Evolutionary conservation across 306 rosid genomes (phyloP).

Genomic region (Cercis canadensis): DNA sequence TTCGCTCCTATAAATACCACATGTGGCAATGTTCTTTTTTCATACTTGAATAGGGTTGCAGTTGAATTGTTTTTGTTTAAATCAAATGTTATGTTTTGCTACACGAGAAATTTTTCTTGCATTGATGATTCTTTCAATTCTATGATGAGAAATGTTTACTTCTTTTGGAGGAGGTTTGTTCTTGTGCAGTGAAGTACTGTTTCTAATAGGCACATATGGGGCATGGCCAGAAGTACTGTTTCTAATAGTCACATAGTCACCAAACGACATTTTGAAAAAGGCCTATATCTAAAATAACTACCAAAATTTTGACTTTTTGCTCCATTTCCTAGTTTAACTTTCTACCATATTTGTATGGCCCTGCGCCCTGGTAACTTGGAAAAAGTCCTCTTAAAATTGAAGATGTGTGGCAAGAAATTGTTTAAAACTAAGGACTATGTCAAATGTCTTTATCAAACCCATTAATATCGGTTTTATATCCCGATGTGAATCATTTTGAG

Average conservation of each 20-base stretch:
- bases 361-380: neutral
- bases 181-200: neutral
- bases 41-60: neutral
- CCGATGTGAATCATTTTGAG: too few species aligned
- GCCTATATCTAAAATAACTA: slow-evolving; percentile 7
- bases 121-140: slow-evolving; percentile 9
- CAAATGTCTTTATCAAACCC: too few species aligned
- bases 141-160: slow-evolving; percentile 10
- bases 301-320: neutral
- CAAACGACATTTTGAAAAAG: slow-evolving; percentile 4
- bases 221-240: slow-evolving; percentile 27
- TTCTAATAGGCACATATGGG: neutral
- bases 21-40: neutral
- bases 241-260: too few species aligned
- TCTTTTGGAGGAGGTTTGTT: slow-evolving; percentile 16
- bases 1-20: neutral
- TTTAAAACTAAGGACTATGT: slow-evolving; percentile 8
- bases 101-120: slow-evolving; percentile 10
- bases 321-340: slow-evolving; percentile 17
- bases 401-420: slow-evolving; percentile 1
- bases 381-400: slow-evolving; percentile 8
- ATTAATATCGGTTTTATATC: too few species aligned
- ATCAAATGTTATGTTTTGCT: slow-evolving; percentile 13
- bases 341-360: slow-evolving; percentile 6
- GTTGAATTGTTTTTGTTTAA: neutral